phyloP scores from a whole-genome alignment of 371 early-diverging fungal species.

The Haplosporangium sp. region DNA sequence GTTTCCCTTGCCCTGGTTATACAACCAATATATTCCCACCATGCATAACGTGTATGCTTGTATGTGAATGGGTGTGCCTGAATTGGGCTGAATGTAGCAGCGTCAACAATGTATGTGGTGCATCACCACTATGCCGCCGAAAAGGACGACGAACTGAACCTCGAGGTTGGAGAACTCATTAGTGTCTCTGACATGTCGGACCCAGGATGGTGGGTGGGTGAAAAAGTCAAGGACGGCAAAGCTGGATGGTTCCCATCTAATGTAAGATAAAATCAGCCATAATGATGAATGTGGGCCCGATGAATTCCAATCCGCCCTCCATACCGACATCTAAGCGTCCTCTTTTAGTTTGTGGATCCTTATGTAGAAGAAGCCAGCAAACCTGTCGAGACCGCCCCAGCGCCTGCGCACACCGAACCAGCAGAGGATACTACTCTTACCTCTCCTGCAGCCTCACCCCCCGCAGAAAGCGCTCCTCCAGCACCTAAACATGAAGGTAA shows the following conservation, averaged over 20 bases:
- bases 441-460: constrained; percentile 12
- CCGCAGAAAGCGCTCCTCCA: constrained; percentile 20
- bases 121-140: constrained; percentile 47
- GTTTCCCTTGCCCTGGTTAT: too few relatives aligned
- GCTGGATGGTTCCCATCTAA: constrained; percentile 82
- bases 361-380: constrained; percentile 16
- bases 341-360: constrained; percentile 42
- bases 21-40: too few relatives aligned
- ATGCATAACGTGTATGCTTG: too few relatives aligned
- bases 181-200: constrained; percentile 66
- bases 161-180: constrained; percentile 66
- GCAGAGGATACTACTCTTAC: constrained; percentile 17
- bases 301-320: not conserved
- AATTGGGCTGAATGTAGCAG: constrained; percentile 1
- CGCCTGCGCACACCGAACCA: constrained; percentile 7
- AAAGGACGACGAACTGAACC: constrained; percentile 70
- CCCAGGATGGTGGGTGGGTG: constrained; percentile 77
- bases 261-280: constrained; percentile 52
- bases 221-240: constrained; percentile 62
- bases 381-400: not conserved
- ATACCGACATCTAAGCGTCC: not conserved
- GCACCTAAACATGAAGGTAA: constrained; percentile 43
- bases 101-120: constrained; percentile 22
- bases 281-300: not conserved
- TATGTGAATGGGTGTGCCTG: not conserved